Conservation (phyloP, 2,329 filamentous ascomycete genomes). For the Penicillium hesseltinei region DNA sequence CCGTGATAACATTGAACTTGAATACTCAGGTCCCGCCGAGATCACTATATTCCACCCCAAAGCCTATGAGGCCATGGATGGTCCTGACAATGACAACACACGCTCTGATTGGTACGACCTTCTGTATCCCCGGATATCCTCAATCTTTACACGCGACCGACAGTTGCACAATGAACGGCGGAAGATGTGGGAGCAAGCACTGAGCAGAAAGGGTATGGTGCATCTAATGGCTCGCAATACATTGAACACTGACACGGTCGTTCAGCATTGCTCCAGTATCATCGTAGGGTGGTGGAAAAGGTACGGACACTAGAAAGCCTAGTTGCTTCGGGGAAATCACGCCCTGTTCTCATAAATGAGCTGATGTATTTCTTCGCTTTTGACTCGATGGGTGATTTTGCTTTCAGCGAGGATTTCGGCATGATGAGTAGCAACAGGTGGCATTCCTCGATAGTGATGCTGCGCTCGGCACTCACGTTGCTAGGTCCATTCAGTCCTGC, state of each 20-base stretch:
- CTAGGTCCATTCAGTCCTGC: slow-evolving; percentile 20
- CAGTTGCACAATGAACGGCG: slow-evolving; percentile 6
- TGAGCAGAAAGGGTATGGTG: not conserved
- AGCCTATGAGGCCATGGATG: slow-evolving; percentile 13
- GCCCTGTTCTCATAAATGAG: slow-evolving; percentile 5
- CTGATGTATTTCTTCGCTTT: slow-evolving; percentile 35
- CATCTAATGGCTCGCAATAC: fast-evolving
- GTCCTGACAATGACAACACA: slow-evolving; percentile 2
- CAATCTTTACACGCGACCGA: slow-evolving; percentile 10
- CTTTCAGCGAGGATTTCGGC: slow-evolving; percentile 39
- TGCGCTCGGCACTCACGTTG: slow-evolving; percentile 15
- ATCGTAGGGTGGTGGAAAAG: not conserved
- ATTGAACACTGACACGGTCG: not conserved
- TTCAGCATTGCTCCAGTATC: not conserved
- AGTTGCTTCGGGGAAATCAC: not conserved
- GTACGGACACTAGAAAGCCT: not conserved
- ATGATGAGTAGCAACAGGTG: slow-evolving; percentile 29
- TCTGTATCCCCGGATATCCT: slow-evolving; percentile 8
- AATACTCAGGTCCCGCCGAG: slow-evolving; percentile 5
- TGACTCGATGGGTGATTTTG: slow-evolving; percentile 46
- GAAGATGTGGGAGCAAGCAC: slow-evolving; percentile 11
- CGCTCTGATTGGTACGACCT: slow-evolving; percentile 16
- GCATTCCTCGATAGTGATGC: slow-evolving; percentile 15
- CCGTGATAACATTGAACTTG: not conserved
- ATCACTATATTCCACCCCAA: slow-evolving; percentile 10